A percentile compares a stretch with the other conserved stretches of the same genome.
These are phyloP conservation scores for Diaporthe amygdali DNA, from an alignment of 2,329 filamentous ascomycete genomes.

Conservation along the genomic window DNA sequence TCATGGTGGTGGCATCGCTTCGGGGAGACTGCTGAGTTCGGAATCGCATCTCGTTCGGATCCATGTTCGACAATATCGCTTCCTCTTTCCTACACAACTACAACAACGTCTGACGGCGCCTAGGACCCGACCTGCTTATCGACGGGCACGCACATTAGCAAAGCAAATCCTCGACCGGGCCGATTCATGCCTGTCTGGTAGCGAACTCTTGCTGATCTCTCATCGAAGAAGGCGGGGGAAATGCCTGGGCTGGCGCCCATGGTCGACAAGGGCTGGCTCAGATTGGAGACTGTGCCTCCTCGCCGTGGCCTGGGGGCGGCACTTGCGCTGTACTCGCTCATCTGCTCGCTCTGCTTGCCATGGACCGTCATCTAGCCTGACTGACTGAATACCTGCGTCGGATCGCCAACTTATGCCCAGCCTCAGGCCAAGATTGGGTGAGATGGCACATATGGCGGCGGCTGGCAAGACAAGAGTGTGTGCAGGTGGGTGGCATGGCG, in stretches of 20 bases:
- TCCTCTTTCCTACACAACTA: slow-evolving; percentile 36
- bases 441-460: background rate
- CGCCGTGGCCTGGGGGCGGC: slow-evolving; percentile 5
- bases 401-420: background rate
- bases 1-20: slow-evolving; percentile 77
- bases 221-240: slow-evolving; percentile 19
- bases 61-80: slow-evolving; percentile 63
- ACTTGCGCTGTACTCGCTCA: background rate
- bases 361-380: background rate
- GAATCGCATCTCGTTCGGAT: slow-evolving; percentile 72
- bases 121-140: slow-evolving; percentile 42
- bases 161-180: slow-evolving; percentile 7
- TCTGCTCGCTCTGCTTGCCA: background rate
- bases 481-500: slow-evolving; percentile 10
- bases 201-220: slow-evolving; percentile 20
- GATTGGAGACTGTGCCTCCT: slow-evolving; percentile 7
- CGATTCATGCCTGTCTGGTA: slow-evolving; percentile 11
- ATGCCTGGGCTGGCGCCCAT: slow-evolving; percentile 3
- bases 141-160: slow-evolving; percentile 28
- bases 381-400: background rate
- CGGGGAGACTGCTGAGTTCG: slow-evolving; percentile 78
- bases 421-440: background rate
- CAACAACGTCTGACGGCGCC: slow-evolving; percentile 42
- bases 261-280: background rate
- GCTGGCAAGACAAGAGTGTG: background rate